phyloP scores from a whole-genome alignment of 2,329 filamentous ascomycete genomes.

The Aureobasidium pullulans region DNA sequence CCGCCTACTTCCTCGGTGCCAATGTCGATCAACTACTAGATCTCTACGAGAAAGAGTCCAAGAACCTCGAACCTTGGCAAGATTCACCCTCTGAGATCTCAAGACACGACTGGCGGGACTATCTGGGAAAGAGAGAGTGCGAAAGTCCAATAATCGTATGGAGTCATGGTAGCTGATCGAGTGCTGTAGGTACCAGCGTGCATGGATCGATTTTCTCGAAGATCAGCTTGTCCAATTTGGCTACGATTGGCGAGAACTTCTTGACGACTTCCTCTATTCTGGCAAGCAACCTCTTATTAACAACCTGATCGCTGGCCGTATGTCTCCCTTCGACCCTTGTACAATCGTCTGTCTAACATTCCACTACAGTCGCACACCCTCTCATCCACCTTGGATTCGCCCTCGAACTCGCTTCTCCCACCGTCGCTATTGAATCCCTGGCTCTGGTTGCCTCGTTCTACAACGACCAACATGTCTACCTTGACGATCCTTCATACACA shows the following conservation, averaged over 20 bases:
- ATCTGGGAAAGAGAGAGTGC: constrained; percentile 63
- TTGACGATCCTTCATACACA: constrained; percentile 68
- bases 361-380: constrained; percentile 66
- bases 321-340: constrained; percentile 27
- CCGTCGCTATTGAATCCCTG: constrained; percentile 82
- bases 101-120: constrained; percentile 78
- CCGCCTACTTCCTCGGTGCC: constrained; percentile 79
- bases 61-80: constrained; percentile 68
- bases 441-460: constrained; percentile 58
- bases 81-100: constrained; percentile 80
- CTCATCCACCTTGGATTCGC: constrained; percentile 95
- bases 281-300: constrained; percentile 73
- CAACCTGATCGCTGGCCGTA: constrained; percentile 70
- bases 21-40: constrained; percentile 63
- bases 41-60: constrained; percentile 71
- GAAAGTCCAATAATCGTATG: constrained; percentile 20
- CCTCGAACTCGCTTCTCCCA: constrained; percentile 77
- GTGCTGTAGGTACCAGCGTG: constrained; percentile 64
- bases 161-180: background rate
- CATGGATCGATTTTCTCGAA: constrained; percentile 92
- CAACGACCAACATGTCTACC: constrained; percentile 49
- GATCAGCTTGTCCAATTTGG: constrained; percentile 70
- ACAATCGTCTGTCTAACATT: constrained; percentile 23
- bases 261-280: constrained; percentile 67
- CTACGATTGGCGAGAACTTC: constrained; percentile 78